Evolutionary conservation across 257 asterid genomes (phyloP).

Genomic region (Knoxia roxburghii): DNA sequence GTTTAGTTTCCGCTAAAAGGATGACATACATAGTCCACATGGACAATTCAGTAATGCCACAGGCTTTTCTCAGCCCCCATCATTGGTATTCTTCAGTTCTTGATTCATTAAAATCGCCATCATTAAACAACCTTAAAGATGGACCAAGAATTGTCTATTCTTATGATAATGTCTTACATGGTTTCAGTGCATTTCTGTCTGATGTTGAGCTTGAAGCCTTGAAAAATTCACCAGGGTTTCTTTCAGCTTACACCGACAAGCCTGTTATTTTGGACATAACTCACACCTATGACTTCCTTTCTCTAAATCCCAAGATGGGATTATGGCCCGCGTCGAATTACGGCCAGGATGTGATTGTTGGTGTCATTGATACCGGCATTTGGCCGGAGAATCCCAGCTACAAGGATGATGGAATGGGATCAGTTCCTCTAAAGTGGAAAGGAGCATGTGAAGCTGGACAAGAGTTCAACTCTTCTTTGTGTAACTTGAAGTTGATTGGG

Average conservation of each 20-base stretch:
- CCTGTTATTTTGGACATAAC: constrained; percentile 34
- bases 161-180: constrained; percentile 37
- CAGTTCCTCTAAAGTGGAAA: constrained; percentile 9
- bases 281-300: constrained; percentile 35
- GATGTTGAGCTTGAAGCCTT: constrained; percentile 26
- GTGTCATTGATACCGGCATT: background rate
- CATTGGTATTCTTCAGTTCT: background rate
- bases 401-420: background rate
- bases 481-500: constrained; percentile 11
- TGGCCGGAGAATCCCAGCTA: constrained; percentile 12
- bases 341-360: constrained; percentile 5
- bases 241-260: constrained; percentile 32
- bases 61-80: background rate
- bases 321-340: constrained; percentile 15
- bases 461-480: constrained; percentile 7
- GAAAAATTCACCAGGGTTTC: constrained; percentile 28
- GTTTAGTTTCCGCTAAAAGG: background rate
- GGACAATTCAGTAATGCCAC: constrained; percentile 10
- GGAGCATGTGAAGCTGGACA: constrained; percentile 9
- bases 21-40: background rate
- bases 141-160: constrained; percentile 16
- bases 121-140: background rate
- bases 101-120: constrained; percentile 19
- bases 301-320: constrained; percentile 32
- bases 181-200: constrained; percentile 37